Evolutionary conservation across 768 basidiomycete species (phyloP).

Genomic region (Dacryopinax spathularia): DNA sequence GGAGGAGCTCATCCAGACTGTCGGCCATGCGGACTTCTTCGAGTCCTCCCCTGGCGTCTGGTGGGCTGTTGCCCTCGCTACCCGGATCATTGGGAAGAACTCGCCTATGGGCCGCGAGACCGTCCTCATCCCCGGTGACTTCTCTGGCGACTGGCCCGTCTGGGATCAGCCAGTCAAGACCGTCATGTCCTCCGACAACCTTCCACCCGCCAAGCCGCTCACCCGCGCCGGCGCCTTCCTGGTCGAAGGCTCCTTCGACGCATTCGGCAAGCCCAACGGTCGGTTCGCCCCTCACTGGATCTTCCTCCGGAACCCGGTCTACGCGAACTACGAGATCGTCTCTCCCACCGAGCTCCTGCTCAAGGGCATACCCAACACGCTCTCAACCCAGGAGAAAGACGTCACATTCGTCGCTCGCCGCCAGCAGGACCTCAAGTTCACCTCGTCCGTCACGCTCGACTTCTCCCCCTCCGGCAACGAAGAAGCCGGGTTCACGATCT

Average conservation of each 20-base stretch:
- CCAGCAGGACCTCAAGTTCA: constrained; percentile 1
- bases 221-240: not conserved
- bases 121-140: constrained; percentile 24
- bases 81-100: constrained; percentile 6
- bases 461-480: not conserved
- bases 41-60: constrained; percentile 24
- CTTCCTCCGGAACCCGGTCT: not conserved
- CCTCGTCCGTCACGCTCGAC: not conserved
- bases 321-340: not conserved
- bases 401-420: not conserved
- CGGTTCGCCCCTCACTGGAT: not conserved
- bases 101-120: constrained; percentile 28
- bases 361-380: not conserved
- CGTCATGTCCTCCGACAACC: not conserved
- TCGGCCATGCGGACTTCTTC: constrained; percentile 29
- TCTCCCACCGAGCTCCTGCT: not conserved
- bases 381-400: not conserved
- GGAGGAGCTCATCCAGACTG: constrained; percentile 22
- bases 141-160: constrained; percentile 18
- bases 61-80: constrained; percentile 20
- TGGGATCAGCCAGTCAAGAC: constrained; percentile 8
- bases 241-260: not conserved
- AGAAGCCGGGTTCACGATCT: not conserved
- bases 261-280: not conserved
- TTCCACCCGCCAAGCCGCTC: not conserved